These are phyloP conservation scores for Trypanosoma mega DNA, from an alignment of 208 protist species.

Conservation along the genomic window DNA sequence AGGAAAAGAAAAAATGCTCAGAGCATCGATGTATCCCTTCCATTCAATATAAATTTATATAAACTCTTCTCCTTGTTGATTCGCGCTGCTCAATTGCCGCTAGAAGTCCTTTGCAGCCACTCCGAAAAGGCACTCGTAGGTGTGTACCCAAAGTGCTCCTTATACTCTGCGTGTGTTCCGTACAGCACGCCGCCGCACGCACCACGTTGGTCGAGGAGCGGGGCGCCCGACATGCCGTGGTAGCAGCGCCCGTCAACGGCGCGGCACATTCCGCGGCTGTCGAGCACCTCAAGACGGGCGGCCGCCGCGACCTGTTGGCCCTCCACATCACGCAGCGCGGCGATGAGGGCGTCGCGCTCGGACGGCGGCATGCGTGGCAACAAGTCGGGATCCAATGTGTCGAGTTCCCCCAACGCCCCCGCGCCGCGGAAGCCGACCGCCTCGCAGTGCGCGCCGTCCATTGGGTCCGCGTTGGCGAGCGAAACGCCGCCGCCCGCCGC, in stretches of 20 bases:
- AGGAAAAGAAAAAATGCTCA: background rate
- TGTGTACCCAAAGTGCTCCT: constrained; percentile 50
- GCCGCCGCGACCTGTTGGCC: constrained; percentile 45
- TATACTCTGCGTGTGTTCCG: constrained; percentile 55
- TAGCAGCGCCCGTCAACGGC: constrained; percentile 42
- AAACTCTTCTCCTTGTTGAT: too few relatives aligned
- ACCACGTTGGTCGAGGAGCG: constrained; percentile 33
- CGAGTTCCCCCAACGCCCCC: constrained; percentile 60
- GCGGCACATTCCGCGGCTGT: constrained; percentile 53
- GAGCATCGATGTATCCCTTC: too few relatives aligned
- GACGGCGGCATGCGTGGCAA: constrained; percentile 42
- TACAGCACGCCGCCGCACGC: constrained; percentile 67
- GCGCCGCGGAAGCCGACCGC: constrained; percentile 62
- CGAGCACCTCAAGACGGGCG: constrained; percentile 38
- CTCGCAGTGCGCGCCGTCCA: constrained; percentile 6
- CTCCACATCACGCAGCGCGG: constrained; percentile 52
- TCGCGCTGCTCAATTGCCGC: background rate
- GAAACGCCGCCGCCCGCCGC: constrained; percentile 12
- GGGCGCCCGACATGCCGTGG: constrained; percentile 81
- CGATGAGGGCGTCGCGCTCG: constrained; percentile 53
- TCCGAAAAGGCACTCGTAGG: constrained; percentile 39
- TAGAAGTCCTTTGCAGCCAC: constrained; percentile 27
- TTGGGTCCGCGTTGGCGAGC: background rate
- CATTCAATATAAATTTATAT: too few relatives aligned
- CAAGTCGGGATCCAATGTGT: constrained; percentile 74